These are phyloP conservation scores for Dentipellis fragilis DNA, from an alignment of 768 basidiomycete genomes.

Conservation along the genomic window DNA sequence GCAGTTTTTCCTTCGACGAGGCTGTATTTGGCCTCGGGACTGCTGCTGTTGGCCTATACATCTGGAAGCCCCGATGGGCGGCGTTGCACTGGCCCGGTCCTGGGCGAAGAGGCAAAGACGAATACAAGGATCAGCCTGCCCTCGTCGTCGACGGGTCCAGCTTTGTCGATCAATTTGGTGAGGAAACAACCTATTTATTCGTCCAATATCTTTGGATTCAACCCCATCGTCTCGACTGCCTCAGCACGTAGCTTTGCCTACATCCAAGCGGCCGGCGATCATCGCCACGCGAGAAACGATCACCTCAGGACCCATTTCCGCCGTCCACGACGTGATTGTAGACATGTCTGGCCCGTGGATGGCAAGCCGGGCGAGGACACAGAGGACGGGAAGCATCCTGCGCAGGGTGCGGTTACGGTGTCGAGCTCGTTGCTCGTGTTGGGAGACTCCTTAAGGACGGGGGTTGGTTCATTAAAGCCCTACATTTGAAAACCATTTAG, in stretches of 20 bases:
- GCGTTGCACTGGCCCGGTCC: constrained; percentile 30
- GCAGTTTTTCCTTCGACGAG: constrained; percentile 35
- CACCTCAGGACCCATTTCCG: constrained; percentile 2
- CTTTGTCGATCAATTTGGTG: constrained; percentile 42
- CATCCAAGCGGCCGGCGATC: constrained; percentile 6
- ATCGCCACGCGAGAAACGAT: constrained; percentile 11
- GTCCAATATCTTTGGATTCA: constrained; percentile 11
- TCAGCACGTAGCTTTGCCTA: constrained; percentile 4
- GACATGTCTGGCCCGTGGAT: not conserved
- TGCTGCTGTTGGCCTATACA: constrained; percentile 41
- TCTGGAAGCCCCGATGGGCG: constrained; percentile 20
- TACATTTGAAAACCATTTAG: too few species aligned
- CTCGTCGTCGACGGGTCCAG: constrained; percentile 38
- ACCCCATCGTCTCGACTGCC: constrained; percentile 13
- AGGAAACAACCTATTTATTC: constrained; percentile 4
- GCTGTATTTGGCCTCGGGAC: constrained; percentile 37
- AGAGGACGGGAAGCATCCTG: not conserved
- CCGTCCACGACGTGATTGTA: constrained; percentile 9
- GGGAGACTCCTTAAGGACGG: too few species aligned
- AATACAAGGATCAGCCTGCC: constrained; percentile 34
- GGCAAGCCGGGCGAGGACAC: not conserved
- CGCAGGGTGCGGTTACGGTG: too few species aligned
- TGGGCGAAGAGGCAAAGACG: constrained; percentile 27
- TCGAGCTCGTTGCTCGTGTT: too few species aligned
- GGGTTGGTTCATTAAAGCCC: too few species aligned